phyloP scores from a whole-genome alignment of 1,284 basidiomycete species.

The Trametes pubescens region DNA sequence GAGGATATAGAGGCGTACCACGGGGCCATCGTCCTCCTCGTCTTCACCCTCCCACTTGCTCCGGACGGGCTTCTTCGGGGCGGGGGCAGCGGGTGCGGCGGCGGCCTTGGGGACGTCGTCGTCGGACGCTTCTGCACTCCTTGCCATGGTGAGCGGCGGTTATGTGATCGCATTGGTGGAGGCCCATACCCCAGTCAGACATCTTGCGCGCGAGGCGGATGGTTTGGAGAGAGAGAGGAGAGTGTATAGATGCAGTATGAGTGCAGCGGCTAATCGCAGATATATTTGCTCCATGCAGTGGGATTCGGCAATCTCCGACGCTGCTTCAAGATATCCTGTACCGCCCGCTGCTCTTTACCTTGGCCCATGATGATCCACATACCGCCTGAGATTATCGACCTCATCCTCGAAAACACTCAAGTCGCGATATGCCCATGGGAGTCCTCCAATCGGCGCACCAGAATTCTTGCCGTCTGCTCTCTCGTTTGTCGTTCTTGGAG shows the following conservation, averaged over 20 bases:
- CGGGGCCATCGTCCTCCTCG: conserved; percentile 73
- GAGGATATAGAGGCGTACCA: too few relatives aligned
- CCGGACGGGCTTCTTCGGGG: conserved; percentile 52
- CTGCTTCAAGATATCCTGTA: too few relatives aligned
- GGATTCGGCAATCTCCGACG: too few relatives aligned
- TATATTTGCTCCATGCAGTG: too few relatives aligned
- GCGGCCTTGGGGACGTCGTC: conserved; percentile 55
- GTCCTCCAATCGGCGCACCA: not conserved
- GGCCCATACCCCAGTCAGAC: conserved; percentile 33
- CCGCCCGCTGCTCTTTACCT: not conserved
- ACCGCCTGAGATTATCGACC: not conserved
- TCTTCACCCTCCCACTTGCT: conserved; percentile 90
- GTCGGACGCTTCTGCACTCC: conserved; percentile 55
- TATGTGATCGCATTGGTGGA: not conserved
- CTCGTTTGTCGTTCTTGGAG: not conserved
- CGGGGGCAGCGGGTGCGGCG: conserved; percentile 47
- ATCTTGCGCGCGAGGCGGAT: conserved; percentile 8
- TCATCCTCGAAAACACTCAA: conserved; percentile 2
- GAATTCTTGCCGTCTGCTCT: not conserved
- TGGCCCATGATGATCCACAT: not conserved
- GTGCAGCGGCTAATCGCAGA: too few relatives aligned
- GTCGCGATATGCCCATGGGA: too few relatives aligned
- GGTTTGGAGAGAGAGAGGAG: not conserved
- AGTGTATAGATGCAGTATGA: too few relatives aligned
- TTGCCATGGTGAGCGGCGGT: conserved; percentile 37